Evolutionary conservation across 1,284 basidiomycete genomes (phyloP), one percentile per base, ranked within the genome.

Genomic region (Fomitiporia mediterranea): DNA sequence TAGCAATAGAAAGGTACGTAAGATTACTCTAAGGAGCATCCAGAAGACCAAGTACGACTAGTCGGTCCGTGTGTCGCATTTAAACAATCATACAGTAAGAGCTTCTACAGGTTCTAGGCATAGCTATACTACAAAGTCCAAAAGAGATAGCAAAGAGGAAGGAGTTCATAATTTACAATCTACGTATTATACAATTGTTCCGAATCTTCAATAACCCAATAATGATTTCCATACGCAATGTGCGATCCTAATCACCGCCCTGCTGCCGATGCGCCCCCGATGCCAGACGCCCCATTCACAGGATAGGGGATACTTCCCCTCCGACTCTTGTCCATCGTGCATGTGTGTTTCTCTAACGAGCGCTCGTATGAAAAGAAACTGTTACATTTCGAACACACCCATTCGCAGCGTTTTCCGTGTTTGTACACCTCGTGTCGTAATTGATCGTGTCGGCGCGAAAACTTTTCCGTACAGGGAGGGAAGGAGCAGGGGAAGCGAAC

Each of bases 341-440:
- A 59, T 19, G 49, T 52, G 46, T 59, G 57, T 39, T 59, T 59
- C 57, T 59, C 57, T 23, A 59, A 43, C n/a, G 57, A 59, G 53
- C 57, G 57, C 53, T 59, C 57, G 35, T 59, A 59, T 21, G 60
- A 62, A 49, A 62, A 62, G 49, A 62, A 62, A 21, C 59, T 55
- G 39, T 56, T 53, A 38, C 60, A 62, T 21, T 39, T 19, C 6
- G 46, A 7, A 30, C 60, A 62, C 4, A 55, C 51, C 53, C 58
- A 62, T 25, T 62, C 60, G 42, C 60, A 62, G 8, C 42, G 53
- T 47, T 62, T 62, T 25, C 58, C 60, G 27, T 62, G 60, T 39
- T 62, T 59, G 50, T 59, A 53, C 8, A 62, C 60, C 38, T 62
- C 60, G 38, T 62, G 60, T 6, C 60, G 55, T 6, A 62, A 56